Evolutionary conservation across 306 rosid species (phyloP), one percentile per base, ranked within the genome.

Genomic region (Cucurbita maxima): DNA sequence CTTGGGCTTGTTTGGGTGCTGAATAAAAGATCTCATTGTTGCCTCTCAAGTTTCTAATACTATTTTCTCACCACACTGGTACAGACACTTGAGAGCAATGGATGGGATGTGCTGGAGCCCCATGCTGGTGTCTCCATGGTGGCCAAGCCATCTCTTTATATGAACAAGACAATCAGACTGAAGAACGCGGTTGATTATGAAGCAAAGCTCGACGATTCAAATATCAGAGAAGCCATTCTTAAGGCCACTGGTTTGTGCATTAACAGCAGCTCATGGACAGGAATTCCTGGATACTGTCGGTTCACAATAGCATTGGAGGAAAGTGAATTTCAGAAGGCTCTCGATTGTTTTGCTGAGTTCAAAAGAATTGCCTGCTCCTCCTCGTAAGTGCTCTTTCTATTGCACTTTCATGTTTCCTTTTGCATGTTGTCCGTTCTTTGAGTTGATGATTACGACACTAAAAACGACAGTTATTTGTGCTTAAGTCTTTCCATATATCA

Each of bases 231-330:
- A 72, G 90, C 82, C 68, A 75, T 94, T 58, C 85, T 83, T 64
- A 86, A 79, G 81, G 79, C 86, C 81, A 94, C 96, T 41, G 99
- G 96, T 47, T 80, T 94, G 74, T 91, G 97, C 91, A 89, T 91
- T 87, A 94, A 94, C 58, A 86, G 97, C 72, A 85, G 96, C 82
- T 86, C 81, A 11, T 94, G 97, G 99, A 91, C 99, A 36, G 97
- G 96, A 74, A 88, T 94, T 78, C 97, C 97, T 61, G 92, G 97
- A 78, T 94, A 85, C 80, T 94, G 99, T 74, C 88, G 97, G 51
- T 88, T 94, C 84, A 88, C 89, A 58, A 80, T 88, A 72, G 97
- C 97, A 4, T 76, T 91, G 71, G 96, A 89, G 83, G 97, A 94
- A 72, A 82, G 73, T 66, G 92, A 89, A 63, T 94, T 91, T 75